phyloP scores from a whole-genome alignment of 495 filamentous ascomycete genomes.

The Penicillium crystallinum region DNA sequence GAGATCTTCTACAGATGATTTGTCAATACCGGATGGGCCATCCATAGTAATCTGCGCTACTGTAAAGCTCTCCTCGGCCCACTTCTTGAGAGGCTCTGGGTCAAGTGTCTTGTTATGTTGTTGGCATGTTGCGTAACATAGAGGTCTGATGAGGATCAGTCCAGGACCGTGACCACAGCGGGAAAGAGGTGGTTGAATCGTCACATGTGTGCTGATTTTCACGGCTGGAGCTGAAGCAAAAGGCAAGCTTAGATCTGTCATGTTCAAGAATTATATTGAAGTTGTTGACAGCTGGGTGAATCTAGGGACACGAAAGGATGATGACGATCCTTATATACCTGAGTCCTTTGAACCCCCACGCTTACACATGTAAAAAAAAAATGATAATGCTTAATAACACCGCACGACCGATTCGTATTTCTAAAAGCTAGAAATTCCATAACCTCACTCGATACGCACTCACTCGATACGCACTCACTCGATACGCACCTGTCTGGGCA shows the following conservation, averaged over 20 bases:
- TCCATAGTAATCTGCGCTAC: conserved; percentile 26
- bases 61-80: conserved; percentile 38
- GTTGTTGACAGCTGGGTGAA: not conserved
- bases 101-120: conserved; percentile 23
- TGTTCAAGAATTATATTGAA: not conserved
- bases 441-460: no score
- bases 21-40: conserved; percentile 3
- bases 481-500: not conserved
- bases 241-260: conserved; percentile 1
- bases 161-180: conserved; percentile 52
- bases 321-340: not conserved
- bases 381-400: no score
- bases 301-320: not conserved
- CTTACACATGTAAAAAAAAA: not conserved
- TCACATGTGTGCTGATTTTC: conserved; percentile 3
- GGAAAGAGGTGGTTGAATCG: conserved; percentile 51
- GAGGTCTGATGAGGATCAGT: conserved; percentile 40
- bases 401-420: no score
- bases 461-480: no score
- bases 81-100: conserved; percentile 32
- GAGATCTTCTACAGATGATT: not conserved
- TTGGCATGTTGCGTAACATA: conserved; percentile 16
- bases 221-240: conserved; percentile 5
- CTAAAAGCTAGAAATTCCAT: no score
- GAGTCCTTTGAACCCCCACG: not conserved